Base-by-base conservation (phyloP, 768 basidiomycete genomes). In the Mycena belliarum region DNA sequence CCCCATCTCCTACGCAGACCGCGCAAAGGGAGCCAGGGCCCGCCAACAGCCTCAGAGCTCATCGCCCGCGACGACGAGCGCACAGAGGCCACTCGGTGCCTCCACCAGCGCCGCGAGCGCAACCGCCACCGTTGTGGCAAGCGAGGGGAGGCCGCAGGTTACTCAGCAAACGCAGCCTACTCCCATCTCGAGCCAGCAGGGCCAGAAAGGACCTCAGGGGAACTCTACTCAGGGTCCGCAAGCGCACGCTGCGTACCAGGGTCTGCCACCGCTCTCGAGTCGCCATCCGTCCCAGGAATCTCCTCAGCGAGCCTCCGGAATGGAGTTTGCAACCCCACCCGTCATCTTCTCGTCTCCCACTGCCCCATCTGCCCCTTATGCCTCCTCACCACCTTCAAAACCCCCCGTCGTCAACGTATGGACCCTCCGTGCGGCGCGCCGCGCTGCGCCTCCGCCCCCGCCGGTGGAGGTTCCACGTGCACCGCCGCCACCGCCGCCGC, bases 351-450 rank as follows among this genome's bases (percentile, higher is more conserved):
- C 44, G 28, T n/a, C 25, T 16, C 44, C 44, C 16, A 45, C 26
- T 1, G 26, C 44, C 26, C 15, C 44, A 16, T 11, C 9, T 9
- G 18, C 44, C 26, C 1, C 26, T 1, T 25, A 44, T 28, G 4
- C 26, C 18, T n/a, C 26, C 18, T 38, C n/a, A 28, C 16, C 49
- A 12, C 38, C 49, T 28, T 37, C 50, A 42, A 57, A 57, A 29
- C 35, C 56, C 9, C 51, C 57, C 23, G 23, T 33, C 6, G 52
- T 54, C 35, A 62, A 62, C 38, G 60, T 62, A 23, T 62, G 60
- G 60, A 11, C 52, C 3, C 33, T 53, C 35, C 60, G 60, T n/a
- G 56, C 60, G 3, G 60, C 60, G 18, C 49, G 55, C 8, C 46
- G 46, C 40, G 40, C 40, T 7, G 40, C 40, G 14, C 40, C 40